Evolutionary conservation across 495 filamentous ascomycete species (phyloP), one percentile per base, ranked within the genome.

Genomic region (Schizothecium vesticola): DNA sequence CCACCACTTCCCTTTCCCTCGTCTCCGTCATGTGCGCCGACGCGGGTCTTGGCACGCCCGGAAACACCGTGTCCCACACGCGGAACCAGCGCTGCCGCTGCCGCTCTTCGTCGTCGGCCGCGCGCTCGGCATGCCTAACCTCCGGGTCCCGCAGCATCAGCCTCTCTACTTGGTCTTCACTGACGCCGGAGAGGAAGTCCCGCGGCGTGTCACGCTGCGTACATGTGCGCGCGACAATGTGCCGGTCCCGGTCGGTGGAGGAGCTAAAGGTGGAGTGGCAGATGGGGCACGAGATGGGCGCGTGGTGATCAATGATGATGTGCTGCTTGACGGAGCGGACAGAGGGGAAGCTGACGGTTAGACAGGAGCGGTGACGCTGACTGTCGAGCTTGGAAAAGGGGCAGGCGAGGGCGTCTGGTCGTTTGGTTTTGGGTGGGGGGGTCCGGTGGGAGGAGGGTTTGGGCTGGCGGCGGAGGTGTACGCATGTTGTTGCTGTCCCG

Each of bases 301-400:
- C 26, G 36, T 57, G 59, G 59, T 68, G 66, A 25, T 68, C 57
- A 22, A 63, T 43, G 24, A 68, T 68, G 66, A 68, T n/a, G 59
- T 68, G 66, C 60, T 68, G 66, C 19, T 63, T 68, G 33, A 61
- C 55, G 60, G 33, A 55, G 36, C 59, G 66, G 28, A 60, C 22
- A 11, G 43, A 51, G 19, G 43, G 19, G 43, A 51, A 51, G 43
- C 19, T 51, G 43, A 51, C 43, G 43, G 43, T 51, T 7, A 51
- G 43, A 8, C 43, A 51, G 19, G 43, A 5, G 43, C 43, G 43
- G 43, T 51, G 43, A 2, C 43, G 43, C 19, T 51, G 43, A 19
- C 6, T 6, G 43, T 51, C 43, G 43, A n/a, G 5, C 6, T 51
- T 51, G 43, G 6, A 19, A n/a, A n/a, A 51, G 16, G 43, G 43